Base-by-base conservation (phyloP, 805 yeast genomes). In the Ogataea naganishii region DNA sequence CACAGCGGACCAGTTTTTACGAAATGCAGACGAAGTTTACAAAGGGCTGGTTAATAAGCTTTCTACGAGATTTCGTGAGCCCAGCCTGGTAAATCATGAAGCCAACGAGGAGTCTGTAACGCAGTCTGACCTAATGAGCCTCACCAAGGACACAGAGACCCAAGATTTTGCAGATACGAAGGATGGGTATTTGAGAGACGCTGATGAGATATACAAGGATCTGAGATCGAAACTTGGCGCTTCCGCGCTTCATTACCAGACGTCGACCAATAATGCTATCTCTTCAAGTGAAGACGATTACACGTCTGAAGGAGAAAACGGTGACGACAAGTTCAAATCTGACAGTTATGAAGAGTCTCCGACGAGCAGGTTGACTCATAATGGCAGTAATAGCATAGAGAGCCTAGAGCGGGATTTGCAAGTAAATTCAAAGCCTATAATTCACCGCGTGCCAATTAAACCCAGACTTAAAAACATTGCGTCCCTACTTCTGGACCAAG, bases 201-300 rank as follows among this genome's bases (percentile, higher is more conserved):
- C 56, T 1, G 42, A 51, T 26, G 33, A 46, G 19, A 19, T 53
- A 18, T 46, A 43, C 23, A 37, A 49, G 26, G 42, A 49, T 24
- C 31, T 52, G 23, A 44, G 43, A 25, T 30, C 30, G 7, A 40
- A 40, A 18, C 33, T 41, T 23, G 39, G 41, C 13, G n/a, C n/a
- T n/a, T n/a, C n/a, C 36, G 29, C 11, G 28, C 42, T 6, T 14
- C 36, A 8, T 39, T 43, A 6, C 14, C 18, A 14, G 16, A 25
- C 7, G 14, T 15, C 4, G 31, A 24, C 13, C 29, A 33, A 14
- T 12, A 41, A 32, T 31, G 49, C 49, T 19, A 36, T 9, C 29
- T 36, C 6, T 35, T 31, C 20, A 26, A 27, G n/a, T 36, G 19
- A 14, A 5, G 15, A 9, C 14, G 51, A 47, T 27, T 47, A 46